A percentile compares a stretch with the other conserved stretches of the same genome.
These are phyloP conservation scores for Calonectria ilicicola DNA, from an alignment of 2,329 filamentous ascomycete species.

Conservation along the genomic window DNA sequence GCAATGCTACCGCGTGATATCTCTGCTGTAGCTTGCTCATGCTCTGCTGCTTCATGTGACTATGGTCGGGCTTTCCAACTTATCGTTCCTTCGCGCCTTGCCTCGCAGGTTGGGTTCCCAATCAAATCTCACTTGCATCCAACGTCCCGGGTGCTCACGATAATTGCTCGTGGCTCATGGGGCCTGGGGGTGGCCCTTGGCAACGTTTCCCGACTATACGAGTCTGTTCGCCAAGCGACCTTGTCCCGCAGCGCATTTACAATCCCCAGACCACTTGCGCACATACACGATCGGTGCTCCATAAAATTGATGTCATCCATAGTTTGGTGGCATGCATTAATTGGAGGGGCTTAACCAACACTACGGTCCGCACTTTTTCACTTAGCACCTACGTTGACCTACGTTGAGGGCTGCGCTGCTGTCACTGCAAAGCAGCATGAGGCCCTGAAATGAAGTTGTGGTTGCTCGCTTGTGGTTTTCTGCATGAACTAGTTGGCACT, in stretches of 20 bases:
- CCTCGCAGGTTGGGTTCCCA: slow-evolving; percentile 6
- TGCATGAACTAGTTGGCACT: slow-evolving; percentile 8
- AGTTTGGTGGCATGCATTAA: slow-evolving; percentile 11
- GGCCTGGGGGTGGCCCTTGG: background rate
- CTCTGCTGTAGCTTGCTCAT: background rate
- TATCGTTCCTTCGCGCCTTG: background rate
- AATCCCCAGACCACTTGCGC: slow-evolving; percentile 7
- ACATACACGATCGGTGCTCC: slow-evolving; percentile 4
- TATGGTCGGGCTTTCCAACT: slow-evolving; percentile 9
- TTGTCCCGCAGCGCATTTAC: slow-evolving; percentile 1
- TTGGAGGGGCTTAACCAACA: background rate
- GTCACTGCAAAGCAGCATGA: background rate
- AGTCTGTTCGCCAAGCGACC: slow-evolving; percentile 7
- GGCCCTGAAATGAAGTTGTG: slow-evolving; percentile 3
- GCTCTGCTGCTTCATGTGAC: slow-evolving; percentile 17
- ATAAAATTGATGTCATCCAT: slow-evolving; percentile 2
- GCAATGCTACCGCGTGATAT: slow-evolving; percentile 18
- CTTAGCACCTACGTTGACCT: slow-evolving; percentile 6
- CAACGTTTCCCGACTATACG: background rate
- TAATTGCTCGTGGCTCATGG: background rate
- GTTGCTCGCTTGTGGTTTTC: slow-evolving; percentile 10
- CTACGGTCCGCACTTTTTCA: background rate
- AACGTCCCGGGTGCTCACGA: slow-evolving; percentile 1
- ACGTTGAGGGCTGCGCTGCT: background rate
- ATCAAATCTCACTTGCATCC: slow-evolving; percentile 8